A percentile compares a stretch with the other conserved stretches of the same genome.
Evolutionary conservation across 257 asterid genomes (phyloP).

Genomic region (Solanum sitiens): DNA sequence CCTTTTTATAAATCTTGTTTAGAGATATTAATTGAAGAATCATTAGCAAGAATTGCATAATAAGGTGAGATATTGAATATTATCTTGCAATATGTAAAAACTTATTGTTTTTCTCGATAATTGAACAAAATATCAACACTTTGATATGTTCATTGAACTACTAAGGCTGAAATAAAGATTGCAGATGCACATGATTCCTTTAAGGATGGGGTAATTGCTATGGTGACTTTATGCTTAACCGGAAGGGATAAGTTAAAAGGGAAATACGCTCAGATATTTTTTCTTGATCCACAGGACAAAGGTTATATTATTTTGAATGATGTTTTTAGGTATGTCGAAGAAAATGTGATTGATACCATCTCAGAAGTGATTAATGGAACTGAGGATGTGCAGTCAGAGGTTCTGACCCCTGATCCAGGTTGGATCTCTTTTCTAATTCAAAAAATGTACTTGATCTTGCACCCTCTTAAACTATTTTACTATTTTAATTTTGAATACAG

Average conservation of each 20-base stretch:
- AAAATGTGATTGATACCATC: slow-evolving; percentile 30
- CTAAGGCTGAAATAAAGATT: slow-evolving; percentile 86
- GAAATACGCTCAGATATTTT: slow-evolving; percentile 78
- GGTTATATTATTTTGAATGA: slow-evolving; percentile 85
- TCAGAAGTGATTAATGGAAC: slow-evolving; percentile 22
- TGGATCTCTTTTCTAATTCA: not conserved
- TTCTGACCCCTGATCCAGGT: slow-evolving; percentile 53
- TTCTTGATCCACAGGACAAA: slow-evolving; percentile 90
- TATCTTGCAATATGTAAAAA: no score
- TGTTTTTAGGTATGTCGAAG: slow-evolving; percentile 63
- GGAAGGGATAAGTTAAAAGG: slow-evolving; percentile 57
- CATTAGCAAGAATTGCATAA: no score
- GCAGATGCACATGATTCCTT: slow-evolving; percentile 88
- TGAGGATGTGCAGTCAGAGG: slow-evolving; percentile 20
- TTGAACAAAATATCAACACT: slow-evolving; percentile 54
- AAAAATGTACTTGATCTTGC: not conserved
- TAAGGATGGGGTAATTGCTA: slow-evolving; percentile 61
- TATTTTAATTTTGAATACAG: slow-evolving; percentile 30
- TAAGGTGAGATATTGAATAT: no score
- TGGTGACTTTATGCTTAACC: slow-evolving; percentile 88
- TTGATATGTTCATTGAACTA: slow-evolving; percentile 69
- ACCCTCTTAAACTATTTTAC: not conserved
- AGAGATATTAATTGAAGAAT: no score
- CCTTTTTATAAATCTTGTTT: no score
- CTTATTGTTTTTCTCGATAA: no score